A percentile compares a stretch with the other conserved stretches of the same genome.
Conservation (phyloP, 2,329 filamentous ascomycete species). For the Cladophialophora chaetospira region DNA sequence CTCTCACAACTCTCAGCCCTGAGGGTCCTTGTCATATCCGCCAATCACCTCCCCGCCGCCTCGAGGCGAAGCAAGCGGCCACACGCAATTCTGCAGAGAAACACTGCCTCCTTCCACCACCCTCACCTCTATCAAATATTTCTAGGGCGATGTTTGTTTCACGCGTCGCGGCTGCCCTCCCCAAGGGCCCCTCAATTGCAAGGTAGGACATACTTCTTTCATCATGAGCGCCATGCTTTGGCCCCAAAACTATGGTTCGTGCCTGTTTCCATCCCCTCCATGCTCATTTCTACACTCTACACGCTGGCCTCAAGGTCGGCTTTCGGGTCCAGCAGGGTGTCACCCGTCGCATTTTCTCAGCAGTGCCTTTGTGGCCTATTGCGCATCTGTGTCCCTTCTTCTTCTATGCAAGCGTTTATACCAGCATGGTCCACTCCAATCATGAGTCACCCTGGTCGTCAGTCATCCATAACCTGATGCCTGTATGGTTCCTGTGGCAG, state of each 20-base stretch:
- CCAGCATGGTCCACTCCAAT: conserved; percentile 11
- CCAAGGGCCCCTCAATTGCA: neutral
- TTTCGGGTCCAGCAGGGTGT: conserved; percentile 2
- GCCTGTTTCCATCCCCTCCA: neutral
- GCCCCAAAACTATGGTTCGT: conserved; percentile 14
- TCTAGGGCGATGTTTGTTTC: no score
- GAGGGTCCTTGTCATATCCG: neutral
- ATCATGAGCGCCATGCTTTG: conserved; percentile 1
- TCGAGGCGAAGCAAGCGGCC: conserved; percentile 12
- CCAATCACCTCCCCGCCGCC: neutral
- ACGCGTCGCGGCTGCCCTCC: no score
- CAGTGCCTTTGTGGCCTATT: conserved; percentile 5
- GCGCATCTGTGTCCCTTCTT: neutral
- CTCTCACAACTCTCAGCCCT: neutral
- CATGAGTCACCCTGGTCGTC: conserved; percentile 14
- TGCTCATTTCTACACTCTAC: neutral
- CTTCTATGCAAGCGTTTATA: neutral
- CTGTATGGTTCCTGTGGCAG: conserved; percentile 19
- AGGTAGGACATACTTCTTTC: conserved; percentile 7
- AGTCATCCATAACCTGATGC: conserved; percentile 7
- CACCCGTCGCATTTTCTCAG: neutral
- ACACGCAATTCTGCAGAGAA: neutral
- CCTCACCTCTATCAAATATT: conserved; percentile 1
- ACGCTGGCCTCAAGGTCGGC: neutral
- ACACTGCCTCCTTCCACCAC: conserved; percentile 2